Percentiles rank a stretch among this genome's conserved stretches.
These are phyloP conservation scores for Poronia punctata DNA, from an alignment of 495 filamentous ascomycete species.

Conservation along the genomic window DNA sequence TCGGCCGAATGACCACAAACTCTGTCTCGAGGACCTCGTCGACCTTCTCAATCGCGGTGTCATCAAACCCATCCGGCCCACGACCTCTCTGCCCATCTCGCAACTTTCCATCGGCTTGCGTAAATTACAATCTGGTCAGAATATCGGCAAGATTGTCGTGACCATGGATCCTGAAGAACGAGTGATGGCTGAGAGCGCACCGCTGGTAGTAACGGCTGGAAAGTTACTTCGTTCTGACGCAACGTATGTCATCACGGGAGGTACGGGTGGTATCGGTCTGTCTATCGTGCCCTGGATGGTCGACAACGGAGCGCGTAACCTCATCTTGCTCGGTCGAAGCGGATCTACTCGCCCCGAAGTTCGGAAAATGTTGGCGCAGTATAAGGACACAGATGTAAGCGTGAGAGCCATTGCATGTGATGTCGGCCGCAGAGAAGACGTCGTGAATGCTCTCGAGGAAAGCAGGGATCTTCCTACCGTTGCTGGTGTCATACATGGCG, in stretches of 20 bases:
- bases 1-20: constrained; percentile 22
- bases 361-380: constrained; percentile 4
- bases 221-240: constrained; percentile 19
- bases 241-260: constrained; percentile 43
- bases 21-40: constrained; percentile 27
- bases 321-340: constrained; percentile 40
- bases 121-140: constrained; percentile 29
- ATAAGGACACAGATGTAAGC: constrained; percentile 1
- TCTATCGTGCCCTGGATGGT: constrained; percentile 45
- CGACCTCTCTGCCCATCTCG: constrained; percentile 22
- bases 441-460: constrained; percentile 10
- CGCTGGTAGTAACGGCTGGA: not conserved
- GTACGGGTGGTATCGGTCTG: constrained; percentile 38
- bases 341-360: constrained; percentile 16
- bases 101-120: constrained; percentile 39
- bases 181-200: constrained; percentile 4
- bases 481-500: constrained; percentile 28
- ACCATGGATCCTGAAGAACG: constrained; percentile 12
- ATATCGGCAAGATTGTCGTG: constrained; percentile 15
- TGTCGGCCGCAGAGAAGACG: constrained; percentile 13
- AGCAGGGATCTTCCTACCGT: constrained; percentile 32
- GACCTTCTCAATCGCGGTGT: constrained; percentile 23
- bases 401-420: constrained; percentile 23
- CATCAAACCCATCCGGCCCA: constrained; percentile 29
- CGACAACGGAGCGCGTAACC: constrained; percentile 33